Conservation (phyloP, 768 basidiomycete species). For the Erythrobasidium yunnanense region DNA sequence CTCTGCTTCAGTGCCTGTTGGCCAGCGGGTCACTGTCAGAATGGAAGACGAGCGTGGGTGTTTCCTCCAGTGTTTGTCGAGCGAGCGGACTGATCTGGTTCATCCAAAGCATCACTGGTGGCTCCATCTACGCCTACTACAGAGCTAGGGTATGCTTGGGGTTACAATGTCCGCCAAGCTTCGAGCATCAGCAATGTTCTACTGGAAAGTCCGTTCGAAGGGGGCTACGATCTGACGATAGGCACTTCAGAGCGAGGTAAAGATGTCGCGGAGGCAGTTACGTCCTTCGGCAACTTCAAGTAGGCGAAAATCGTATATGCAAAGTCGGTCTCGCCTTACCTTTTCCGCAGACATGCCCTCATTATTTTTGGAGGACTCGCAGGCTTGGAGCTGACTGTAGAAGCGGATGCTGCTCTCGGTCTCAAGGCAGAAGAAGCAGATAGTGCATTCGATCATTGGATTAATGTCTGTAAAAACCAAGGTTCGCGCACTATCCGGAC, state of each 20-base stretch:
- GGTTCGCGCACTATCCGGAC: constrained; percentile 23
- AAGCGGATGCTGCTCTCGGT: constrained; percentile 15
- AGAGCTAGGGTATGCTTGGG: constrained; percentile 20
- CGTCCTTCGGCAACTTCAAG: neutral
- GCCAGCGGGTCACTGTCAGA: neutral
- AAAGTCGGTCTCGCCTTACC: neutral
- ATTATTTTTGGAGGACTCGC: constrained; percentile 19
- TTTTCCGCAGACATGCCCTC: constrained; percentile 7
- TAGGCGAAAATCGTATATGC: neutral
- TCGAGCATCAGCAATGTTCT: neutral
- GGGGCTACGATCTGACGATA: constrained; percentile 21
- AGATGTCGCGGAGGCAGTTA: neutral
- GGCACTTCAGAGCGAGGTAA: constrained; percentile 27
- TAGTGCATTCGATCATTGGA: constrained; percentile 24
- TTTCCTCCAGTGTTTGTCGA: too few species aligned
- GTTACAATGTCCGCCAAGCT: constrained; percentile 22
- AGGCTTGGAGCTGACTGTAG: constrained; percentile 26
- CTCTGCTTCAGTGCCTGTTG: neutral
- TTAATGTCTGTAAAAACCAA: constrained; percentile 24
- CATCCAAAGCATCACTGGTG: constrained; percentile 3
- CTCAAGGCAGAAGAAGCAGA: constrained; percentile 18
- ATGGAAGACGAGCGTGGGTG: neutral
- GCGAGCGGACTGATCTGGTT: neutral
- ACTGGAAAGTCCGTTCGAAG: neutral
- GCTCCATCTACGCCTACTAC: constrained; percentile 4